Base-by-base conservation (phyloP, 768 basidiomycete species). In the Dioszegia crocea region DNA sequence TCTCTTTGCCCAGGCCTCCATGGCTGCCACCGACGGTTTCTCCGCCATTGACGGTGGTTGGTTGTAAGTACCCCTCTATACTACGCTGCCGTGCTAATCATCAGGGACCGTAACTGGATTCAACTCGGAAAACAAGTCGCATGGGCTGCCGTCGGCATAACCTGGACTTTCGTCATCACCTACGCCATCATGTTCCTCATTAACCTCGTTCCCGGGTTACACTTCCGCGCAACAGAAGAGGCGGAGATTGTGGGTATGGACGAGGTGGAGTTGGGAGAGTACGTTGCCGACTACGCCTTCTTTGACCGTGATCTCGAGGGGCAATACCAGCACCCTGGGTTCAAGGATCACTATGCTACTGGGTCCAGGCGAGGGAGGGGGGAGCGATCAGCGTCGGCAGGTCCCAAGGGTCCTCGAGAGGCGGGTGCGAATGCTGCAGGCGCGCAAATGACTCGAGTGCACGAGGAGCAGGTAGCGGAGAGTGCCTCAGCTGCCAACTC, bases 101-200 rank as follows among this genome's bases (percentile, higher is more conserved):
- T 8, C 30, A 70, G 69, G 33, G 74, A 78, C 54, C 68, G 72
- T 23, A 72, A 80, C 66, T 80, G 68, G 62, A 80, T 85, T 48
- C 93, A 96, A 74, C 84, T 96, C 44, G 91, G 84, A 2, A 86
- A 88, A 65, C 91, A 96, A 75, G 74, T 92, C 60, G 92, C 76
- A 1, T 79, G 77, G 76, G 67, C 76, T 40, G 62, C 51, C 23
- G 75, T 76, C 23, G 74, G 73, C 1, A 62, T 73, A 44, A 60
- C 59, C 16, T 79, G 78, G 78, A 76, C 75, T 2, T 78, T 77
- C 54, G 70, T 70, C 51, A 72, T 73, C 47, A 75, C 74, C 31
- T 71, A 69, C 60, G 57, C 59, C 14, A 73, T 75, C 59, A 75
- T 75, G 74, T 72, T 70, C 59, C 65, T 84, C 64, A 90, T 94